Percentiles rank a stretch among this genome's conserved stretches.
phyloP scores from a whole-genome alignment of 345 rosid species.

The Bruguiera gymnorhiza region DNA sequence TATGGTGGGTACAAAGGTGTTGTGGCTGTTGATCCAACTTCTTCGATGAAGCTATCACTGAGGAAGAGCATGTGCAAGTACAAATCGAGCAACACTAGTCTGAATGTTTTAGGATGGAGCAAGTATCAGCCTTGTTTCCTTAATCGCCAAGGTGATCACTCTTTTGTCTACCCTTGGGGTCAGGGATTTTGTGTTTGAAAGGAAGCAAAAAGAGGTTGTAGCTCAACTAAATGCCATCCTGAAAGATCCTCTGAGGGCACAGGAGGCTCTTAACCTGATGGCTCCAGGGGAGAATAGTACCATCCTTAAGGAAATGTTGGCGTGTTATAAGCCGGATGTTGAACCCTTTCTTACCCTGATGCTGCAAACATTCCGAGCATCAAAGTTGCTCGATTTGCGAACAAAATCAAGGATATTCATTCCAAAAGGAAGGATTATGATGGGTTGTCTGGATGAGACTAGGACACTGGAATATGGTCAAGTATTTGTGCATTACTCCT shows the following conservation, averaged over 20 bases:
- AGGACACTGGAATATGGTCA: constrained; percentile 31
- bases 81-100: constrained; percentile 26
- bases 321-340: constrained; percentile 57
- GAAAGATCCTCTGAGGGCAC: constrained; percentile 57
- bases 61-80: constrained; percentile 40
- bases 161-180: constrained; percentile 58
- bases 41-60: constrained; percentile 40
- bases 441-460: constrained; percentile 90
- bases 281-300: constrained; percentile 61
- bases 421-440: constrained; percentile 65
- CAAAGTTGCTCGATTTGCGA: constrained; percentile 62
- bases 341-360: constrained; percentile 93
- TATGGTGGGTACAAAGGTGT: constrained; percentile 65
- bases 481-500: constrained; percentile 24
- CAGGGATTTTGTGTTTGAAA: constrained; percentile 17
- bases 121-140: constrained; percentile 50
- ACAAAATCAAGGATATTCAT: constrained; percentile 61
- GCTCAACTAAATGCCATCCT: constrained; percentile 57
- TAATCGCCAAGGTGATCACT: constrained; percentile 53
- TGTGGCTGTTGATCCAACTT: constrained; percentile 61
- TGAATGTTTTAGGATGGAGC: constrained; percentile 41
- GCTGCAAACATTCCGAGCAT: constrained; percentile 72
- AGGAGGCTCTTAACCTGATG: constrained; percentile 68
- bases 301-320: constrained; percentile 58
- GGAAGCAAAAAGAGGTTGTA: constrained; percentile 43